Evolutionary conservation across 495 filamentous ascomycete genomes (phyloP).

Genomic region (Ramalina peruviana): DNA sequence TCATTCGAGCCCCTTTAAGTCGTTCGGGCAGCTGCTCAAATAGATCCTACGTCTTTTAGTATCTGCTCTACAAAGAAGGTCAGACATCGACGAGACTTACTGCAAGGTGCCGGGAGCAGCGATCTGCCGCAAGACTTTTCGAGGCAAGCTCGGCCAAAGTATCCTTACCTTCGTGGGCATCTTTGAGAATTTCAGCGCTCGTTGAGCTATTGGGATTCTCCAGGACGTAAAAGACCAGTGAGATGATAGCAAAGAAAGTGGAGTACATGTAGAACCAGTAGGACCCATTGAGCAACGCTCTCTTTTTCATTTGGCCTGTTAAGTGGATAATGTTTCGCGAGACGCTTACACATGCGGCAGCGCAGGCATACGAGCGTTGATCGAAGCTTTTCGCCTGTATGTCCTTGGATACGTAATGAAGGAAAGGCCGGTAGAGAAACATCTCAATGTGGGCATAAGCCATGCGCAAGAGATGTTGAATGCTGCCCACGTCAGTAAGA

Average conservation of each 20-base stretch:
- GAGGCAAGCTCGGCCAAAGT: constrained; percentile 64
- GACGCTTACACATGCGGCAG: constrained; percentile 80
- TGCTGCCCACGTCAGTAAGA: constrained; percentile 33
- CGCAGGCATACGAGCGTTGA: constrained; percentile 79
- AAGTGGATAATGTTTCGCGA: constrained; percentile 92
- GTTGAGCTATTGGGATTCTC: constrained; percentile 72
- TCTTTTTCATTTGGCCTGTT: constrained; percentile 73
- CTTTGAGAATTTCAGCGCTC: constrained; percentile 62
- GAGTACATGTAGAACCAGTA: constrained; percentile 98
- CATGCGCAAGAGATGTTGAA: constrained; percentile 77
- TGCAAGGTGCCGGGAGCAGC: constrained; percentile 61
- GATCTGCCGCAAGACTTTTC: constrained; percentile 76
- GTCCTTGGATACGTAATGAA: constrained; percentile 79
- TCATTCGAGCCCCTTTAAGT: constrained; percentile 21
- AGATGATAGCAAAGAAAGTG: constrained; percentile 85
- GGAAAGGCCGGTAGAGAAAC: constrained; percentile 87
- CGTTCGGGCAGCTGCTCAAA: constrained; percentile 71
- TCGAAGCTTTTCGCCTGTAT: constrained; percentile 56
- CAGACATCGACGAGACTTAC: constrained; percentile 30
- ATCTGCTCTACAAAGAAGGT: constrained; percentile 1
- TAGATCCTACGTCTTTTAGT: constrained; percentile 37
- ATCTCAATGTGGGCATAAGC: constrained; percentile 86
- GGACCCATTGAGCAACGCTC: constrained; percentile 68
- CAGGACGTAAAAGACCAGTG: constrained; percentile 75
- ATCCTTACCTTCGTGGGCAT: constrained; percentile 70